Percentiles rank a stretch among this genome's conserved stretches.
Conservation (phyloP, 306 rosid genomes). For the Cucumis sativus region DNA sequence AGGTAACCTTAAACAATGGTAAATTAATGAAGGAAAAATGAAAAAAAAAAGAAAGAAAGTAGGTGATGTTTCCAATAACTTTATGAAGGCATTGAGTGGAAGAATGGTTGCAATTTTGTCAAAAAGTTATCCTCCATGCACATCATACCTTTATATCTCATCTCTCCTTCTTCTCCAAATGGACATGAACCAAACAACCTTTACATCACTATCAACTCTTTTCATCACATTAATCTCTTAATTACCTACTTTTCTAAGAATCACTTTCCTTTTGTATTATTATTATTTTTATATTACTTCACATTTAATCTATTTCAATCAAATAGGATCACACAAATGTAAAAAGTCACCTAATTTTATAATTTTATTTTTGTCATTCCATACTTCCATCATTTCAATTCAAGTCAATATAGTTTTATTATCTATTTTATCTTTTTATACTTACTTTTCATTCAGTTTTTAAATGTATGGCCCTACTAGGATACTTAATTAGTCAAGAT, state of each 20-base stretch:
- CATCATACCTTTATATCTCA: neutral
- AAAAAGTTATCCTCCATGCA: neutral
- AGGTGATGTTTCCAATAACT: neutral
- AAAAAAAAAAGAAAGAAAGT: neutral
- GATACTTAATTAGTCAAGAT: neutral
- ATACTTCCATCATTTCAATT: neutral
- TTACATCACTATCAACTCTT: neutral
- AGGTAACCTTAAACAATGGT: neutral
- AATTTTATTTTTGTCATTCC: neutral
- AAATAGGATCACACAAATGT: accelerated
- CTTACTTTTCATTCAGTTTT: neutral
- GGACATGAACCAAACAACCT: neutral
- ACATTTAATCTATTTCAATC: no score
- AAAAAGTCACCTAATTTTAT: neutral
- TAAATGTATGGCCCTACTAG: neutral
- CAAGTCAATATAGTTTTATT: neutral
- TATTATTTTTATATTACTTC: no score
- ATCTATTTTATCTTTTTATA: neutral
- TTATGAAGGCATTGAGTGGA: neutral
- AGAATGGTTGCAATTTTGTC: constrained; percentile 2
- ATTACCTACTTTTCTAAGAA: neutral
- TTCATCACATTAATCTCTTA: neutral
- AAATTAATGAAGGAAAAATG: neutral
- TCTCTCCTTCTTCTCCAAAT: neutral
- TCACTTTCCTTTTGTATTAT: neutral